Evolutionary conservation across 345 rosid species (phyloP).

Genomic region (Lepidium africanum): DNA sequence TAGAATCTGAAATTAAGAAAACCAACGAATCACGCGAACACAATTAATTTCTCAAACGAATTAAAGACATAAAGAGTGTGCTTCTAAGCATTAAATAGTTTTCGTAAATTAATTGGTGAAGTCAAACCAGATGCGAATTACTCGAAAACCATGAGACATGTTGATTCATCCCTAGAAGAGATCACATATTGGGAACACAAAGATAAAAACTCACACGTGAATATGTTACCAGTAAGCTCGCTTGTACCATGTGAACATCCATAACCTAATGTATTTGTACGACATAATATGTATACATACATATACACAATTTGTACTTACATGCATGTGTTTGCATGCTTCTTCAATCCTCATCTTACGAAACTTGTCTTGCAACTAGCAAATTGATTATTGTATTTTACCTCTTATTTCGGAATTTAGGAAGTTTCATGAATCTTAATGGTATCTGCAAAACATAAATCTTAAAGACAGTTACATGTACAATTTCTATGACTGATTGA

Average conservation of each 20-base stretch:
- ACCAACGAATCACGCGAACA: conserved; percentile 6
- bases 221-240: conserved; percentile 22
- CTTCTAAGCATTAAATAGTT: neutral
- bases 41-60: neutral
- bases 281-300: neutral
- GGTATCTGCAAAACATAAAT: neutral
- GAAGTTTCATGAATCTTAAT: neutral
- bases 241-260: conserved; percentile 15
- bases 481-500: neutral
- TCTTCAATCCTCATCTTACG: conserved; percentile 16
- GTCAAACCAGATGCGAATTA: conserved; percentile 4
- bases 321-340: conserved; percentile 4
- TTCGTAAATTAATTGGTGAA: neutral
- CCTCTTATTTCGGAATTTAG: neutral
- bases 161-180: conserved; percentile 27
- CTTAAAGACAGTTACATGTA: neutral
- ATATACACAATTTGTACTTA: neutral
- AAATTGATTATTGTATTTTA: neutral
- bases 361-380: conserved; percentile 12
- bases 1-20: neutral
- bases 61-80: conserved; percentile 8
- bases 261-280: neutral
- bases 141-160: conserved; percentile 19
- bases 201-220: conserved; percentile 3
- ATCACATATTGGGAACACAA: conserved; percentile 10